phyloP scores from a whole-genome alignment of 2,329 filamentous ascomycete species.

The Stemphylium vesicarium region DNA sequence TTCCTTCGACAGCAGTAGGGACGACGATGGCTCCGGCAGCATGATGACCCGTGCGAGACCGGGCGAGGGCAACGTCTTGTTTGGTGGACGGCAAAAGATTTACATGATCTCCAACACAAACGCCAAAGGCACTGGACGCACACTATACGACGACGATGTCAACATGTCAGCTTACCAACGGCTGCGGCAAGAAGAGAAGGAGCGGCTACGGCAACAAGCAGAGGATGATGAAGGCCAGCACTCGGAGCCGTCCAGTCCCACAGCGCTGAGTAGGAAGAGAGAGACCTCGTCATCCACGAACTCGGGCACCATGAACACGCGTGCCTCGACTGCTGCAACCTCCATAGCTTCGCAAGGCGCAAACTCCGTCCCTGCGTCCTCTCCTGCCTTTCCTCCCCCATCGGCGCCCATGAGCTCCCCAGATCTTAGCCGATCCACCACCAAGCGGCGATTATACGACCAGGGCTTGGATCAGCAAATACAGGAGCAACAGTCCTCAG shows the following conservation, averaged over 20 bases:
- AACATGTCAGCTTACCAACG: slow-evolving; percentile 83
- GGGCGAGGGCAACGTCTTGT: slow-evolving; percentile 88
- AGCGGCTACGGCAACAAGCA: slow-evolving; percentile 44
- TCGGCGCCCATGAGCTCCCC: slow-evolving; percentile 37
- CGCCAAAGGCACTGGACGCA: slow-evolving; percentile 58
- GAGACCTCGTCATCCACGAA: slow-evolving; percentile 86
- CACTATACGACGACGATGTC: slow-evolving; percentile 87
- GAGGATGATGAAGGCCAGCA: slow-evolving; percentile 48
- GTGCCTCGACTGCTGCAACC: slow-evolving; percentile 85
- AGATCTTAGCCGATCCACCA: slow-evolving; percentile 67
- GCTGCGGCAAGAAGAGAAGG: slow-evolving; percentile 64
- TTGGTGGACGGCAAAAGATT: slow-evolving; percentile 94
- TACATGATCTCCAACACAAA: slow-evolving; percentile 74
- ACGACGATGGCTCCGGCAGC: slow-evolving; percentile 74
- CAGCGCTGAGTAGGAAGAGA: slow-evolving; percentile 73
- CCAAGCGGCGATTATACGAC: slow-evolving; percentile 81
- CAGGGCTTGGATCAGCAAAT: slow-evolving; percentile 79
- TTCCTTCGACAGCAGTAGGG: slow-evolving; percentile 67
- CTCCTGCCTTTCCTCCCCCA: slow-evolving; percentile 30
- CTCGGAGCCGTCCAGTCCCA: slow-evolving; percentile 56
- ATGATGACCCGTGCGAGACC: slow-evolving; percentile 86
- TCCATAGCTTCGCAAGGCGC: slow-evolving; percentile 77
- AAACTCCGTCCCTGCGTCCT: slow-evolving; percentile 45
- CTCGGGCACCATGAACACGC: slow-evolving; percentile 69
- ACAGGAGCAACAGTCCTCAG: slow-evolving; percentile 79